Evolutionary conservation across 2,329 filamentous ascomycete genomes (phyloP).

Genomic region (Huntiella moniliformis): DNA sequence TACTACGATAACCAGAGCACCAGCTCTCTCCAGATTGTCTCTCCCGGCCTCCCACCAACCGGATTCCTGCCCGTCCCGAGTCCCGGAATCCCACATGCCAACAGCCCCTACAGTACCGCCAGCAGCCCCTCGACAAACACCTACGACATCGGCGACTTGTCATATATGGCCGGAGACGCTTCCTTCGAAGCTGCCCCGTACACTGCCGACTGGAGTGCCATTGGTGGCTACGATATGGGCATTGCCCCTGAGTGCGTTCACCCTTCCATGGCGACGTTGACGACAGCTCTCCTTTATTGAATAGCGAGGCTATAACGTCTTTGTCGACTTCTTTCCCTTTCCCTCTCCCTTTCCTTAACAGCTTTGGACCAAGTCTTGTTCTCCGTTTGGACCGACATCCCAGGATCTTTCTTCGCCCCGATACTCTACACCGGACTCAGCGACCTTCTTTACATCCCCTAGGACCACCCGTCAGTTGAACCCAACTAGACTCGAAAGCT

Average conservation of each 20-base stretch:
- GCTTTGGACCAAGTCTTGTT: neutral
- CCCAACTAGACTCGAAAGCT: neutral
- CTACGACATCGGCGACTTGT: conserved; percentile 2
- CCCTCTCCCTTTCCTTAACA: neutral
- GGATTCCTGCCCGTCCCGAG: conserved; percentile 6
- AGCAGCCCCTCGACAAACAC: conserved; percentile 8
- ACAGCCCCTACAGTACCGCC: conserved; percentile 8
- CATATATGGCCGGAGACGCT: conserved; percentile 6
- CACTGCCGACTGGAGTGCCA: neutral
- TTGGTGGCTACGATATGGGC: neutral
- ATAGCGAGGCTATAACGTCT: conserved; percentile 2
- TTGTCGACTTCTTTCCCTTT: neutral
- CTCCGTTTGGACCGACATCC: too few species aligned
- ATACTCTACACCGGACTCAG: too few species aligned
- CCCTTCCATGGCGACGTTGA: conserved; percentile 7
- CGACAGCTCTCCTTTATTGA: conserved; percentile 7
- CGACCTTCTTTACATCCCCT: too few species aligned
- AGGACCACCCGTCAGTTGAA: neutral
- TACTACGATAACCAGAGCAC: conserved; percentile 3
- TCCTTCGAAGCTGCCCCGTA: conserved; percentile 1
- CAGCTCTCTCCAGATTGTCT: conserved; percentile 3
- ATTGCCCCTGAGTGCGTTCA: conserved; percentile 11
- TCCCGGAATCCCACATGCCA: conserved; percentile 5
- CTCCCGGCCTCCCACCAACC: conserved; percentile 3
- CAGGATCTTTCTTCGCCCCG: too few species aligned